phyloP scores from a whole-genome alignment of 192 early-diverging fungal species.

The Obelidium mucronatum region DNA sequence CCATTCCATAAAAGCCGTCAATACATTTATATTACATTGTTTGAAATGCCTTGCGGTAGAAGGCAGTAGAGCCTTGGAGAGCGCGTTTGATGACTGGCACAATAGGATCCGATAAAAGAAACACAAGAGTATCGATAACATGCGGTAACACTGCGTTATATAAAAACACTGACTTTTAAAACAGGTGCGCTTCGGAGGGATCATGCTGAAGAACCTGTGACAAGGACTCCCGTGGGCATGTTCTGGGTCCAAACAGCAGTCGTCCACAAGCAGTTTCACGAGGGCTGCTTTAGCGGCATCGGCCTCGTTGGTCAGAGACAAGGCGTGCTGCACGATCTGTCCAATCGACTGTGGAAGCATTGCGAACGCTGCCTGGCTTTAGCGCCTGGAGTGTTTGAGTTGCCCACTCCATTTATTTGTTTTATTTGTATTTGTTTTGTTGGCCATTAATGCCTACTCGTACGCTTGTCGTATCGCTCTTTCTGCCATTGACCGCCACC shows the following conservation, averaged over 20 bases:
- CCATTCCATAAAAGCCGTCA: too few relatives aligned
- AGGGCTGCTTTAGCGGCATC: conserved; percentile 7
- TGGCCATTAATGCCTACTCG: neutral
- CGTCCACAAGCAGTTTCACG: conserved; percentile 7
- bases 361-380: neutral
- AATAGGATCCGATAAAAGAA: conserved; percentile 8
- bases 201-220: neutral
- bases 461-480: conserved; percentile 74
- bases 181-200: neutral
- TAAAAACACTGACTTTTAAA: neutral
- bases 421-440: neutral
- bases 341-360: conserved; percentile 18
- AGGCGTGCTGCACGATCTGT: conserved; percentile 30
- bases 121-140: conserved; percentile 25
- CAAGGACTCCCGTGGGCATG: conserved; percentile 23
- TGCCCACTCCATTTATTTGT: neutral
- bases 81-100: conserved; percentile 17
- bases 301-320: neutral
- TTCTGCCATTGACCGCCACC: conserved; percentile 70
- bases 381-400: conserved; percentile 11
- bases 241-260: neutral
- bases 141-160: conserved; percentile 14
- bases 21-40: too few relatives aligned
- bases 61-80: neutral
- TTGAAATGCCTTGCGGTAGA: conserved; percentile 15